Evolutionary conservation across 2,329 filamentous ascomycete species (phyloP), one percentile per base, ranked within the genome.

Genomic region (Coniochaeta hoffmannii): DNA sequence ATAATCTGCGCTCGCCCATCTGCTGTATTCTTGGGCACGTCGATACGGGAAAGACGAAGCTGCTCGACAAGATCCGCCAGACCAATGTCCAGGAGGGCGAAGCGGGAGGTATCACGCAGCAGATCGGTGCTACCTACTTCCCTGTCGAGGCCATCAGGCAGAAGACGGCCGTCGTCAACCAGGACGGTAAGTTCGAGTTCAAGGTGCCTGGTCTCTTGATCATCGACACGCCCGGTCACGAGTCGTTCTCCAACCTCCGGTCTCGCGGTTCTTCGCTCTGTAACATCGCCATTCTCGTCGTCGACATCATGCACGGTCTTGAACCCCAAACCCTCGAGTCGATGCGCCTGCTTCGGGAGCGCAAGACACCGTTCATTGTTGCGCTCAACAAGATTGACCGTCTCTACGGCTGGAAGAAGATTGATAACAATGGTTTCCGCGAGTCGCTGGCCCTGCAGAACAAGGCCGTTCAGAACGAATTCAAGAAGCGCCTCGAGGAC

Each of bases 1-100:
- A 99, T 70, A 87, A 99, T 73, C 83, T 99, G 56, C 90, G 94
- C 57, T 97, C 94, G 38, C 94, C 94, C 54, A 99, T 99, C 74
- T 97, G 94, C 81, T 97, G 93, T 87, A 99, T 99, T 82, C 85
- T 99, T 61, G 94, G 94, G 66, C 94, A 99, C 83, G 94, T 99
- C 83, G 94, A 99, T 86, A 99, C 95, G 49, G 94, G 94, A 71
- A 99, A 99, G 79, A 99, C 94, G n/a, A 99, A 97, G 77, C 79
- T 99, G 60, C 82, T 99, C 57, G 94, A 99, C 79, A 99, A 99
- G 78, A 90, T 99, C 68, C 89, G 94, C 67, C 91, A 97, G 73
- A 97, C 94, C 56, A 97, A 99, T 69, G 94, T 99, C 34, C 95
- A 99, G 69, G 94, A 97, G 75, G 94, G 94, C 66, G 94, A 99